A percentile compares a stretch with the other conserved stretches of the same genome.
phyloP scores from a whole-genome alignment of 441 rosid species.

The Jatropha multifida region DNA sequence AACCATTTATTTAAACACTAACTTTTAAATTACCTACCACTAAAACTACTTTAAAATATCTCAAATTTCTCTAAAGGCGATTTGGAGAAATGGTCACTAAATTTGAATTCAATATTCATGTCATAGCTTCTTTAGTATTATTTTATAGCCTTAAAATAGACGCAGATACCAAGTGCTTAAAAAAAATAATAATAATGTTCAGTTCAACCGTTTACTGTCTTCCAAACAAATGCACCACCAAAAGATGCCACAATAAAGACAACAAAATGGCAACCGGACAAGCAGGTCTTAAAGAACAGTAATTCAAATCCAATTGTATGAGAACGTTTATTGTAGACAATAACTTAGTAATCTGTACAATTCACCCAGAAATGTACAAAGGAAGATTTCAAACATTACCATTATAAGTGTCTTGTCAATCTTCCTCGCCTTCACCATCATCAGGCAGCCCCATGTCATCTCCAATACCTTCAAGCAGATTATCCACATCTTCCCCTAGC shows the following conservation, averaged over 20 bases:
- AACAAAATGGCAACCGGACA: background rate
- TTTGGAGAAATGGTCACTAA: no score
- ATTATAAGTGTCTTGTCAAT: constrained; percentile 27
- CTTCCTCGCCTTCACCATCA: constrained; percentile 69
- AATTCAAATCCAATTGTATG: background rate
- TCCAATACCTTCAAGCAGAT: constrained; percentile 83
- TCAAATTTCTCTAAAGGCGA: no score
- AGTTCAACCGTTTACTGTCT: no score
- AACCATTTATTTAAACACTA: no score
- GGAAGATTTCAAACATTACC: background rate
- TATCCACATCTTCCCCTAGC: constrained; percentile 85
- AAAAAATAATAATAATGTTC: no score
- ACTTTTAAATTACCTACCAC: no score
- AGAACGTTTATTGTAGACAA: background rate
- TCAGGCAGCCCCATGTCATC: constrained; percentile 75
- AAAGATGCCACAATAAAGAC: background rate
- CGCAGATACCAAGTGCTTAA: no score
- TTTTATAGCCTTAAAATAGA: no score
- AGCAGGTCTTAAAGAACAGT: background rate
- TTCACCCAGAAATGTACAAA: constrained; percentile 38
- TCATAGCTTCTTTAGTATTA: no score
- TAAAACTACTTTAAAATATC: no score
- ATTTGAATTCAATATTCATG: no score
- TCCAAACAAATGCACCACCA: no score
- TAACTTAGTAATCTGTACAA: constrained; percentile 33